Conservation (phyloP, 2,329 filamentous ascomycete genomes). For the Ustilaginoidea virens region DNA sequence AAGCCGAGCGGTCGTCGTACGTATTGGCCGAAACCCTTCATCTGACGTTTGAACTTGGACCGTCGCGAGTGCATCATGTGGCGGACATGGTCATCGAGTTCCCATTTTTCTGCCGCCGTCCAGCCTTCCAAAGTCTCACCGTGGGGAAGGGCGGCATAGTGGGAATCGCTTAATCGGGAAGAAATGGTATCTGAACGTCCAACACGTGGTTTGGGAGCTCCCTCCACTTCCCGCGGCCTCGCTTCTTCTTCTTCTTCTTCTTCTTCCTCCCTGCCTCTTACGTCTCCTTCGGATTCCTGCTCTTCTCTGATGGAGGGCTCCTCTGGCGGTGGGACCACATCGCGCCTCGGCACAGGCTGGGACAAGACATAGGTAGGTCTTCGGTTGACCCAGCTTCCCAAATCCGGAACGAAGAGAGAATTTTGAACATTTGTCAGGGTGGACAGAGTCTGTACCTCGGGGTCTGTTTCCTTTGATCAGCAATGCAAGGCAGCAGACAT, state of each 20-base stretch:
- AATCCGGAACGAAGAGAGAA: conserved; percentile 69
- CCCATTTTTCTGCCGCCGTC: conserved; percentile 56
- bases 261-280: background rate
- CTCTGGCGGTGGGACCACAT: conserved; percentile 6
- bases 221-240: conserved; percentile 9
- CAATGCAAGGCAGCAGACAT: no score
- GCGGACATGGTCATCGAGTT: conserved; percentile 72
- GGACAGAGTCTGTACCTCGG: conserved; percentile 67
- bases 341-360: conserved; percentile 13
- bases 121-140: conserved; percentile 59
- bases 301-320: conserved; percentile 5
- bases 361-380: conserved; percentile 64
- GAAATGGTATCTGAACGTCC: conserved; percentile 43
- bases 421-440: conserved; percentile 85
- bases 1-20: conserved; percentile 63
- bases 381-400: conserved; percentile 63
- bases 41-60: conserved; percentile 61
- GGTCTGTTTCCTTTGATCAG: conserved; percentile 35
- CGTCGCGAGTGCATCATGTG: conserved; percentile 76
- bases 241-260: background rate
- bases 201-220: conserved; percentile 11
- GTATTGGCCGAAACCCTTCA: conserved; percentile 73
- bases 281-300: background rate
- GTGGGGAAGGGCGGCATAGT: conserved; percentile 68
- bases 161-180: conserved; percentile 51